phyloP scores from a whole-genome alignment of 805 yeast species.

The Zygoascus bituminiphila region DNA sequence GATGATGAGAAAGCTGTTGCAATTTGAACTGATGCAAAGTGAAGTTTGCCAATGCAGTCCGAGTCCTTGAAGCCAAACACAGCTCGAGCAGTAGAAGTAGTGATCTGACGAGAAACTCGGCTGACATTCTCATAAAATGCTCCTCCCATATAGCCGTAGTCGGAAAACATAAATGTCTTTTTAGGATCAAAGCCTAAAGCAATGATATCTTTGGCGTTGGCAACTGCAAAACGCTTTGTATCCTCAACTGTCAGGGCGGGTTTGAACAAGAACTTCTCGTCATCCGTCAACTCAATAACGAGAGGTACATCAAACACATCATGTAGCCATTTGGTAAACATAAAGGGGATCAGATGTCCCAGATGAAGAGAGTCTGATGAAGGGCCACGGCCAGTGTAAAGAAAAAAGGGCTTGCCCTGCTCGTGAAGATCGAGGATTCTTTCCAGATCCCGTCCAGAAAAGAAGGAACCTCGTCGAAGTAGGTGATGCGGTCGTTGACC shows the following conservation, averaged over 20 bases:
- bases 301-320: constrained; percentile 95
- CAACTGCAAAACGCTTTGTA: constrained; percentile 68
- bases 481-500: constrained; percentile 90
- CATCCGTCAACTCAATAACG: constrained; percentile 90
- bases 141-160: constrained; percentile 86
- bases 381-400: constrained; percentile 97
- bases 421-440: constrained; percentile 82
- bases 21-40: constrained; percentile 93
- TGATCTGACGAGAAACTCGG: constrained; percentile 85
- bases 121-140: constrained; percentile 92
- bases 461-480: constrained; percentile 83
- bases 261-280: constrained; percentile 93
- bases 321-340: constrained; percentile 96
- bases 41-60: constrained; percentile 89
- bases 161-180: constrained; percentile 92
- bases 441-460: constrained; percentile 62
- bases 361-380: constrained; percentile 89
- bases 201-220: constrained; percentile 87
- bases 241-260: constrained; percentile 82
- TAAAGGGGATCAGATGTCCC: constrained; percentile 94
- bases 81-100: constrained; percentile 94
- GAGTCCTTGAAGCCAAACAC: constrained; percentile 94
- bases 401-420: constrained; percentile 88
- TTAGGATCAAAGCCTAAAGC: constrained; percentile 92
- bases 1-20: constrained; percentile 94